Percentiles rank a stretch among this genome's conserved stretches.
Conservation (phyloP, 2,329 filamentous ascomycete genomes). For the Hypoxylon sp. region DNA sequence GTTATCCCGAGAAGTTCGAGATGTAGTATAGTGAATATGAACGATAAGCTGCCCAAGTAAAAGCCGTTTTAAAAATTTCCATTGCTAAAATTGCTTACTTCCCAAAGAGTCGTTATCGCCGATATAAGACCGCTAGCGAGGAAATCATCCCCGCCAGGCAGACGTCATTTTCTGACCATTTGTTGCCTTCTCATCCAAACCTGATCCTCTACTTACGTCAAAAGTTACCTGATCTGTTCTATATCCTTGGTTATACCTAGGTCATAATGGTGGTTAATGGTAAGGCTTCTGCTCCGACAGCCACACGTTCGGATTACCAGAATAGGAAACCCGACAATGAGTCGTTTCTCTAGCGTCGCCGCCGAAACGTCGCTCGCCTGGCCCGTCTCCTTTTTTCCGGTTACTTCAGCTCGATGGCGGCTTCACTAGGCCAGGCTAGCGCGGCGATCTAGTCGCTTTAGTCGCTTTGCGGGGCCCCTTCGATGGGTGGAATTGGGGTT, state of each 20-base stretch:
- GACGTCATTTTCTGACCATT: conserved; percentile 44
- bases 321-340: conserved; percentile 34
- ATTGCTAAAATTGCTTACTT: conserved; percentile 14
- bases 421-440: conserved; percentile 25
- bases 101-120: conserved; percentile 32
- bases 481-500: conserved; percentile 16
- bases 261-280: conserved; percentile 2
- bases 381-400: conserved; percentile 24
- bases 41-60: background rate
- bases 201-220: conserved; percentile 38
- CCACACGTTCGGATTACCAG: conserved; percentile 32
- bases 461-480: conserved; percentile 23
- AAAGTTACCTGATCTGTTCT: conserved; percentile 29
- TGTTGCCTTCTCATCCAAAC: conserved; percentile 12
- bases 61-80: background rate
- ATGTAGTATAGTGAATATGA: conserved; percentile 7
- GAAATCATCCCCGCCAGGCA: conserved; percentile 22
- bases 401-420: conserved; percentile 7
- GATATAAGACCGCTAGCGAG: conserved; percentile 46
- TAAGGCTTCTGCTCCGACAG: conserved; percentile 11
- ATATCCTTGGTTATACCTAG: conserved; percentile 30
- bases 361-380: conserved; percentile 20
- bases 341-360: conserved; percentile 30
- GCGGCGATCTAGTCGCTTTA: conserved; percentile 4
- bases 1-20: conserved; percentile 1